These are phyloP conservation scores for thale cress (Arabidopsis thaliana) DNA, from an alignment of 345 rosid genomes.

Conservation along the genomic window TAIR10.1 NC_003070.9:5696501-5697000, in stretches of 20 bases:
- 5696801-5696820: neutral
- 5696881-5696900: neutral
- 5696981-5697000: conserved; percentile 9
- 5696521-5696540: neutral
- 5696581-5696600: too few species aligned
- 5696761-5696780: neutral
- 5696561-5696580: too few species aligned
- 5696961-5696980: neutral
- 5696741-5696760: neutral
- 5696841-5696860: too few species aligned
- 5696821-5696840: neutral
- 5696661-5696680: too few species aligned
- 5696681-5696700: neutral
- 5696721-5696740: neutral
- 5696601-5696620: too few species aligned
- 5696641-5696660: too few species aligned
- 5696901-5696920: neutral
- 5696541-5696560: too few species aligned
- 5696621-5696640: too few species aligned
- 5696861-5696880: neutral
- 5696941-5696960: conserved; percentile 1
- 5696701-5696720: neutral
- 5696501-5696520: neutral
- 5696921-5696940: conserved; percentile 8
- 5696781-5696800: neutral